Evolutionary conservation across 2,329 filamentous ascomycete genomes (phyloP).

Genomic region (Calonectria montana): DNA sequence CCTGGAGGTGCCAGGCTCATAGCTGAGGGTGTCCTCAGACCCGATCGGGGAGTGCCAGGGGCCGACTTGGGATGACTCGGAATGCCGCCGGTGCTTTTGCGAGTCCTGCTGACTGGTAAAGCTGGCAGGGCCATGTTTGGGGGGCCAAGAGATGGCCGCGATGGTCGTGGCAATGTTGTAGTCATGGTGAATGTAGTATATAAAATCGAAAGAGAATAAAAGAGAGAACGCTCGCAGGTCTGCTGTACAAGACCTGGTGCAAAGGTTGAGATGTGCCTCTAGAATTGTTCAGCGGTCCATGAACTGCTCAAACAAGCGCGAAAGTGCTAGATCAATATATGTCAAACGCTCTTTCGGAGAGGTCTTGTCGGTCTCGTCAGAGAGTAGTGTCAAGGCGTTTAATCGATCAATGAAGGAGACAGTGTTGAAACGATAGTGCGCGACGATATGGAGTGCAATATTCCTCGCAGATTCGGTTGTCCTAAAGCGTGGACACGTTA

Average conservation of each 20-base stretch:
- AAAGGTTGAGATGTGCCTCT: conserved; percentile 34
- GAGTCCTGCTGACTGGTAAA: conserved; percentile 77
- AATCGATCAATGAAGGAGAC: conserved; percentile 35
- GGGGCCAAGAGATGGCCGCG: conserved; percentile 76
- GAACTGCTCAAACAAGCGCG: conserved; percentile 33
- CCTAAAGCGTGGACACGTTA: conserved; percentile 35
- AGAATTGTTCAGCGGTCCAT: conserved; percentile 43
- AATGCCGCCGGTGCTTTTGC: conserved; percentile 70
- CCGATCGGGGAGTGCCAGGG: conserved; percentile 65
- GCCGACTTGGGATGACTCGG: conserved; percentile 55
- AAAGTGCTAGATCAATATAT: conserved; percentile 30
- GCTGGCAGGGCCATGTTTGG: conserved; percentile 79
- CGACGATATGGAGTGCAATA: conserved; percentile 28
- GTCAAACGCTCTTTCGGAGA: conserved; percentile 23
- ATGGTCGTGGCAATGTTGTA: conserved; percentile 74
- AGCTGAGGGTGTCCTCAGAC: conserved; percentile 69
- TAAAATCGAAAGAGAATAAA: conserved; percentile 23
- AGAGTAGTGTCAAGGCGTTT: conserved; percentile 25
- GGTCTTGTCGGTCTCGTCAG: conserved; percentile 19
- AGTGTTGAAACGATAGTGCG: conserved; percentile 35
- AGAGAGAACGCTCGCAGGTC: conserved; percentile 33
- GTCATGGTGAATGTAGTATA: conserved; percentile 39
- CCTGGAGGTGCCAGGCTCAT: conserved; percentile 64
- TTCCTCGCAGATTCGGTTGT: conserved; percentile 31
- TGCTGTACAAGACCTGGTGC: conserved; percentile 32